phyloP scores from a whole-genome alignment of 2,329 filamentous ascomycete genomes.

The Cytospora piceae region DNA sequence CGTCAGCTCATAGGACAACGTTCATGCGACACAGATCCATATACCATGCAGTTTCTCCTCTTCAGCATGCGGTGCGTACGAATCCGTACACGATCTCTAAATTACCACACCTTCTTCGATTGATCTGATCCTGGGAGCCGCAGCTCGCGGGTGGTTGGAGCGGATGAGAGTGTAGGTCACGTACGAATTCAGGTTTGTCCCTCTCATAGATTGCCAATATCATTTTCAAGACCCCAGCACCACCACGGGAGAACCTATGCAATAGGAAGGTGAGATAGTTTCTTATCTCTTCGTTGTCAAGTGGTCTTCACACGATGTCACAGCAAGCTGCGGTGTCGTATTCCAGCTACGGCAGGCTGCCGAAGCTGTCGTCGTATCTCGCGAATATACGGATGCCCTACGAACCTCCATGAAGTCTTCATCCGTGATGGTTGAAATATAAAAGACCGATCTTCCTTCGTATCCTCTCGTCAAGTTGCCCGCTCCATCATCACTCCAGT shows the following conservation, averaged over 20 bases:
- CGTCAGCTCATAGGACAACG: conserved; percentile 38
- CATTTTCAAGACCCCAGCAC: neutral
- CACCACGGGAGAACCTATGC: neutral
- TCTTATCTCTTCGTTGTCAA: neutral
- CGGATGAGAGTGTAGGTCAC: neutral
- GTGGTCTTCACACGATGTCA: neutral
- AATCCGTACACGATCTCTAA: neutral
- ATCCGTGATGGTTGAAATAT: neutral
- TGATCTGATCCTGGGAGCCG: neutral
- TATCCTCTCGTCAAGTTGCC: neutral
- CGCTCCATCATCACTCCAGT: neutral
- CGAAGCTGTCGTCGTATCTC: neutral
- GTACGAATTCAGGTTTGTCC: neutral
- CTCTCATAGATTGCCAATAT: neutral
- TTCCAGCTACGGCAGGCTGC: neutral
- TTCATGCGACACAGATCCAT: conserved; percentile 52
- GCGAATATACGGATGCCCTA: neutral
- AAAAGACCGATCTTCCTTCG: neutral
- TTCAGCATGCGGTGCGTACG: neutral
- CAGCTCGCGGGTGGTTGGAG: neutral
- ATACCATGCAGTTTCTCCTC: conserved; percentile 47
- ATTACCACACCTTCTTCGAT: neutral
- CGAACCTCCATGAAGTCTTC: neutral
- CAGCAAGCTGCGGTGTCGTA: neutral
- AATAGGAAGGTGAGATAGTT: neutral